Evolutionary conservation across 73 alveolate genomes (phyloP), one percentile per base, ranked within the genome.

Genomic region (Stentor roeselii): DNA sequence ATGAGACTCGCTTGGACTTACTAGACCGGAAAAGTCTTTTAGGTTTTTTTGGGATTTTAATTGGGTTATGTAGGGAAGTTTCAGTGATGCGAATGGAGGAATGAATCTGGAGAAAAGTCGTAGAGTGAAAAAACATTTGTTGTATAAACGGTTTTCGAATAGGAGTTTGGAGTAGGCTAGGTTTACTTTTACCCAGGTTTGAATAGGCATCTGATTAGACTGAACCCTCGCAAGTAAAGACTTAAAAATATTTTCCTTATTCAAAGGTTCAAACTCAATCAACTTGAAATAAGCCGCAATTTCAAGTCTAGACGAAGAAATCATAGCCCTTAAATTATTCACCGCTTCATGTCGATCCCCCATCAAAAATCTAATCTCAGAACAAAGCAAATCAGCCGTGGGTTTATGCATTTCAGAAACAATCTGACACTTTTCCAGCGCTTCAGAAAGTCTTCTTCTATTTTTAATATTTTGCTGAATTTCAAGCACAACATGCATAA

Each of bases 261-360:
- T 11, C 21, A 50, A 50, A 50, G 67, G 67, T 6, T 50, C 67
- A 50, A 11, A 50, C 21, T 50, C 67, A 11, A 50, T 11, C 21
- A 50, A 50, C 21, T 50, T 50, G 21, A 50, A 50, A 50, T 50
- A 50, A 11, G 67, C 67, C 21, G 6, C 21, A 50, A 21, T 50
- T 50, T 50, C 67, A 50, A 50, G 67, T 50, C 67, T 50, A 11
- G 67, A 50, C 21, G 67, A 11, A 11, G 67, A 50, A 50, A 50
- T 50, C 67, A 50, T 50, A 50, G 67, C 21, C 21, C 67, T 50
- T 50, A 50, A 21, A 11, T 6, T 50, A 50, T 6, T 50, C 21
- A 67, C 34, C 0, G 80, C 80, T 67, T 67, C 41, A 67, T 67
- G 42, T 30, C 14, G 27, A 67, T 67, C 50, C 14, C 80, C 80